These are phyloP conservation scores for Starmerella vitae DNA, from an alignment of 805 yeast species.

Conservation along the genomic window DNA sequence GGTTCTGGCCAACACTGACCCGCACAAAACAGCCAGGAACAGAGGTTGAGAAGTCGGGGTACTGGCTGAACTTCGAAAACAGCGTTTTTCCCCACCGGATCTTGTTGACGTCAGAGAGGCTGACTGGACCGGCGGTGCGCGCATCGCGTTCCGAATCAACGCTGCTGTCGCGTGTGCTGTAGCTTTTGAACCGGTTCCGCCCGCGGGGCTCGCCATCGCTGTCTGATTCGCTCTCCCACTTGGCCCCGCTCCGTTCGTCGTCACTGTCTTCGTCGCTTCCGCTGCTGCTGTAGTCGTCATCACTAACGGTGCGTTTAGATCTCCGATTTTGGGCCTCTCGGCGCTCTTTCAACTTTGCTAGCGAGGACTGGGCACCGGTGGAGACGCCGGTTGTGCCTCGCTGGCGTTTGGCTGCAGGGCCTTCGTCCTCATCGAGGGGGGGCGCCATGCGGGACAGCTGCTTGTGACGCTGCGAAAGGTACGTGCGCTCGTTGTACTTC, in stretches of 20 bases:
- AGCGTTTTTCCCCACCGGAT: conserved; percentile 66
- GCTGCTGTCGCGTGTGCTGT: conserved; percentile 21
- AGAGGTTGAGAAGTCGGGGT: conserved; percentile 63
- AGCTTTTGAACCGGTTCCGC: conserved; percentile 3
- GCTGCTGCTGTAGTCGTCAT: conserved; percentile 32
- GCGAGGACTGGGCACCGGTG: conserved; percentile 36
- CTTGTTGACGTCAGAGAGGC: conserved; percentile 52
- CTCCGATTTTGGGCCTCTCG: conserved; percentile 21
- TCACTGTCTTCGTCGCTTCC: conserved; percentile 28
- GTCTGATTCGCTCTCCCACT: conserved; percentile 33
- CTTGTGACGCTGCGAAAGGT: conserved; percentile 59
- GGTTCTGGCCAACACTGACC: conserved; percentile 64
- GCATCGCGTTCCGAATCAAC: conserved; percentile 36
- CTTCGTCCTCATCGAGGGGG: conserved; percentile 21
- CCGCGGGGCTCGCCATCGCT: conserved; percentile 31
- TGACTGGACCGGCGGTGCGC: conserved; percentile 29
- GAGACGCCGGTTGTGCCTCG: conserved; percentile 32
- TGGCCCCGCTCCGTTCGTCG: conserved; percentile 33
- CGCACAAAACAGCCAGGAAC: conserved; percentile 68
- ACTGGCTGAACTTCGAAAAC: conserved; percentile 60
- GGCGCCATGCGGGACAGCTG: conserved; percentile 21
- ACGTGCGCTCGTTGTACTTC: conserved; percentile 67
- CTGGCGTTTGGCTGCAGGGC: conserved; percentile 19
- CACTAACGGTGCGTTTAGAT: conserved; percentile 18
- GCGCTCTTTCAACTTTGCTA: conserved; percentile 63